These are phyloP conservation scores for Aspergillus avenaceus DNA, from an alignment of 495 filamentous ascomycete genomes.

Conservation along the genomic window DNA sequence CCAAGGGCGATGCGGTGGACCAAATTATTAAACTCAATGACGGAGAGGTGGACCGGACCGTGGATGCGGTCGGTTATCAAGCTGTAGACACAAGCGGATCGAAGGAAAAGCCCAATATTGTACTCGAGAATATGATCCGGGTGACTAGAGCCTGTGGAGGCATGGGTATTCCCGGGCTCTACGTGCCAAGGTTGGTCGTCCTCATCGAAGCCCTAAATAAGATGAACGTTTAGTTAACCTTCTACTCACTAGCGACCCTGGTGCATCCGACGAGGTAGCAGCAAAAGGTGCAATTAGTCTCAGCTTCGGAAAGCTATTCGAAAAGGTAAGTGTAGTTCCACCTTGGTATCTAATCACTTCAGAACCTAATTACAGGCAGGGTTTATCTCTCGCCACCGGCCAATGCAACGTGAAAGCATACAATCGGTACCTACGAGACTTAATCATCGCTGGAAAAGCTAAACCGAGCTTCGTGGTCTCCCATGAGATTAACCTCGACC, in stretches of 20 bases:
- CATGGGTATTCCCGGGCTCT: slow-evolving; percentile 44
- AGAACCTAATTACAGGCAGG: slow-evolving; percentile 26
- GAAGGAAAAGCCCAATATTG: slow-evolving; percentile 39
- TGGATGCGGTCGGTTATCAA: slow-evolving; percentile 55
- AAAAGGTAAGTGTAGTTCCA: slow-evolving; percentile 42
- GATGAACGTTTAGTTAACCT: no score
- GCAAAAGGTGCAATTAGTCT: slow-evolving; percentile 52
- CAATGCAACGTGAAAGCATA: slow-evolving; percentile 61
- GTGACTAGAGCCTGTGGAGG: slow-evolving; percentile 45
- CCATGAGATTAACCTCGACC: slow-evolving; percentile 52
- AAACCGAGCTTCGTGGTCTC: slow-evolving; percentile 57
- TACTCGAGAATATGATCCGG: slow-evolving; percentile 44
- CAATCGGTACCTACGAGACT: slow-evolving; percentile 52
- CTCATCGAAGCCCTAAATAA: no score
- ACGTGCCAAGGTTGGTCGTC: slow-evolving; percentile 31
- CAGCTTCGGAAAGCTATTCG: slow-evolving; percentile 57
- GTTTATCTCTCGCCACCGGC: slow-evolving; percentile 46
- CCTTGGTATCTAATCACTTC: not conserved
- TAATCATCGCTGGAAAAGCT: slow-evolving; percentile 54
- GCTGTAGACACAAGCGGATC: slow-evolving; percentile 39
- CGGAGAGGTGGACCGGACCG: slow-evolving; percentile 48
- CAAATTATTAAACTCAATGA: slow-evolving; percentile 31
- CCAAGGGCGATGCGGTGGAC: slow-evolving; percentile 32
- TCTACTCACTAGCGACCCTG: slow-evolving; percentile 26
- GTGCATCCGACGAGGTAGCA: slow-evolving; percentile 40